phyloP scores from a whole-genome alignment of 805 yeast species.

The Zygotorulaspora danielsina region DNA sequence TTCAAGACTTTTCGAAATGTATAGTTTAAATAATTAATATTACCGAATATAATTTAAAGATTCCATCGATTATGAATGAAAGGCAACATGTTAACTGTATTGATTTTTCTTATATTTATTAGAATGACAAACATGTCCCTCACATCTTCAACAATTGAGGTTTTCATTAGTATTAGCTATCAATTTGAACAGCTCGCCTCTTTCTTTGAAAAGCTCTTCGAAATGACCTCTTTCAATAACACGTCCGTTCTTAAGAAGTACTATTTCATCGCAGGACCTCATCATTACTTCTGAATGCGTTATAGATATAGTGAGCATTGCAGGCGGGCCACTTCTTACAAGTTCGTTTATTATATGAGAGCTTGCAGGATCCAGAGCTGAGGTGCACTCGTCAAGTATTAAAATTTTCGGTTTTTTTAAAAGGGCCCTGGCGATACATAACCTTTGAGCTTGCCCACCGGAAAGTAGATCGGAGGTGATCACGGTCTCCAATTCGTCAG shows the following conservation, averaged over 20 bases:
- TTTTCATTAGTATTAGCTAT: not conserved
- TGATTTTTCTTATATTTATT: no score
- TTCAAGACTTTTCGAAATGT: not conserved
- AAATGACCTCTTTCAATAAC: conserved; percentile 45
- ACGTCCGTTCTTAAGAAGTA: conserved; percentile 48
- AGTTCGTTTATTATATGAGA: conserved; percentile 47
- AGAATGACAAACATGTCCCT: no score
- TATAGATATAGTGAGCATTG: conserved; percentile 54
- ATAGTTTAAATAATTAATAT: no score
- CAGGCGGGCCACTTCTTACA: conserved; percentile 38
- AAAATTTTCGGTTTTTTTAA: conserved; percentile 60
- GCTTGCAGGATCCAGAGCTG: conserved; percentile 73
- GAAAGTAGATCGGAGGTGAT: conserved; percentile 58
- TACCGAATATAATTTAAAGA: no score
- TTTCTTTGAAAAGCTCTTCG: conserved; percentile 22
- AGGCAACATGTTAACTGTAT: no score
- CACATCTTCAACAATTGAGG: no score
- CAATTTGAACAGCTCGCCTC: conserved; percentile 4
- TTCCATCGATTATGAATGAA: no score
- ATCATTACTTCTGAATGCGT: conserved; percentile 74
- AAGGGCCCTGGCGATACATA: conserved; percentile 80
- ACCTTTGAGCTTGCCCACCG: conserved; percentile 87
- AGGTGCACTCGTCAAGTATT: conserved; percentile 82
- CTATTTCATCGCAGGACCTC: conserved; percentile 48
- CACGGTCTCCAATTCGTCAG: conserved; percentile 55